Conservation (phyloP, 371 early-diverging fungal species). For the Actinomortierella ambigua region DNA sequence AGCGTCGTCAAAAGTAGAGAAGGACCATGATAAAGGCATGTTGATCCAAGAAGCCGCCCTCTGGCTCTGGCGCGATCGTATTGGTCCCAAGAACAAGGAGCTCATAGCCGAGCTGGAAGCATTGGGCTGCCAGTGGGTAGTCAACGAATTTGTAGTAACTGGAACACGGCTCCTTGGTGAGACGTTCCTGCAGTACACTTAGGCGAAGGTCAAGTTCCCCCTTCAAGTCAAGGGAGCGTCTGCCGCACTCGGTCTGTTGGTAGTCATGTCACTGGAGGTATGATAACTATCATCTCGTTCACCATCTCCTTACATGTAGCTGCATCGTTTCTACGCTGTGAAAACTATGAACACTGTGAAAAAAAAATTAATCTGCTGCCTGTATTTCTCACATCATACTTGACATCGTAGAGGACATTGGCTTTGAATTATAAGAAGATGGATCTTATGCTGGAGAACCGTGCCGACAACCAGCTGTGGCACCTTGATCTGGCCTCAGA, state of each 20-base stretch:
- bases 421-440: neutral
- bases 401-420: neutral
- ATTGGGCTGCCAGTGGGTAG: neutral
- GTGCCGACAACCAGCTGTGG: neutral
- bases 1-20: neutral
- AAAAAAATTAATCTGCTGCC: neutral
- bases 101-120: neutral
- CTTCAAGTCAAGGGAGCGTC: neutral
- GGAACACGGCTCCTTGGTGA: conserved; percentile 1
- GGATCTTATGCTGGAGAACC: neutral
- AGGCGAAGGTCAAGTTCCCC: neutral
- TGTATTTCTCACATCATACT: neutral
- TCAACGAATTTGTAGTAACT: neutral
- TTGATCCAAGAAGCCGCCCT: neutral
- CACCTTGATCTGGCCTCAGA: neutral
- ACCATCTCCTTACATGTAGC: neutral
- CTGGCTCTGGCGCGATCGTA: neutral
- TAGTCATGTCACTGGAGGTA: neutral
- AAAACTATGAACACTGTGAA: no score
- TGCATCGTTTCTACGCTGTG: neutral
- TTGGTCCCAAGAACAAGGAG: neutral
- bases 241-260: neutral
- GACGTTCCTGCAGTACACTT: neutral
- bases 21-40: neutral
- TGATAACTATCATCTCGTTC: neutral